Percentiles rank a stretch among this genome's conserved stretches.
Evolutionary conservation across 176 grass and related monocot species (phyloP).

Genomic region (Phyllostachys edulis): DNA sequence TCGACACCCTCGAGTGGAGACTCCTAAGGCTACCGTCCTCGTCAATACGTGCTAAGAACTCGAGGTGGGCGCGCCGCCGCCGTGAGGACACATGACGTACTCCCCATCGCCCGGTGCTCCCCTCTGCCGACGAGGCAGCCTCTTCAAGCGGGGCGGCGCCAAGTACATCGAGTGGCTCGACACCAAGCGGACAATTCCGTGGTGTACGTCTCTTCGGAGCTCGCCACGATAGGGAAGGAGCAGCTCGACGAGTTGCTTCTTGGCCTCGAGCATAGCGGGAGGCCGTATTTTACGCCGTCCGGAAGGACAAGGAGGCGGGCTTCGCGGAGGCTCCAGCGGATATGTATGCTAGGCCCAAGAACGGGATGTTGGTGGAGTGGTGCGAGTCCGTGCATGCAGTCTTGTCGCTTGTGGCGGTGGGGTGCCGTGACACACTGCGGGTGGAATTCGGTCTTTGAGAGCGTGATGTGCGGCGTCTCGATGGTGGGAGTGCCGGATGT

Average conservation of each 20-base stretch:
- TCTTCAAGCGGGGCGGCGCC: constrained; percentile 47
- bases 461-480: no score
- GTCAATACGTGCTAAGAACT: constrained; percentile 49
- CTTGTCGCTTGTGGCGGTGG: no score
- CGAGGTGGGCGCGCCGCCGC: constrained; percentile 15
- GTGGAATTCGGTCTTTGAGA: no score
- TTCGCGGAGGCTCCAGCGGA: no score
- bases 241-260: constrained; percentile 41
- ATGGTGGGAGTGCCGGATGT: no score
- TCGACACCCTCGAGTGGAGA: constrained; percentile 22
- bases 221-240: neutral
- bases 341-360: no score
- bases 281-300: constrained; percentile 44
- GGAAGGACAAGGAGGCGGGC: neutral
- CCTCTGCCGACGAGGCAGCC: constrained; percentile 12
- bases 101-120: constrained; percentile 53
- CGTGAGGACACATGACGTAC: constrained; percentile 12
- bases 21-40: constrained; percentile 32
- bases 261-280: constrained; percentile 19
- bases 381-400: no score
- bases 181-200: neutral
- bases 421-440: no score
- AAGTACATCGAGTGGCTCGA: constrained; percentile 41
- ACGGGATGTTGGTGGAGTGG: no score
- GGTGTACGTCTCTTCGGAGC: constrained; percentile 54